These are phyloP conservation scores for Fusarium multiceps DNA, from an alignment of 2,329 filamentous ascomycete genomes.

Conservation along the genomic window DNA sequence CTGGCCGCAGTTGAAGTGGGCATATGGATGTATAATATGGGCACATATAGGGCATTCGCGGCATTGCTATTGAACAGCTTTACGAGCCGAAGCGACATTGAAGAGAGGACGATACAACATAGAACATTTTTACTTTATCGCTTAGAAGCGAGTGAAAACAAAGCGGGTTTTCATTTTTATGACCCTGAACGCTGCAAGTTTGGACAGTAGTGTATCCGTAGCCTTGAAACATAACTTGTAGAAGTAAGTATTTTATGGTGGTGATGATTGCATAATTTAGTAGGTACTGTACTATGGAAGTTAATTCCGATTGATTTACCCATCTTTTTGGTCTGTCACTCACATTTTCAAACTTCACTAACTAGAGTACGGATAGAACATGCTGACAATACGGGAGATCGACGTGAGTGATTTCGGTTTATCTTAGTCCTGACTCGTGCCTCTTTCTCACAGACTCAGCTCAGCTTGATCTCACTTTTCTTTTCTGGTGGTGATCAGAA, in stretches of 20 bases:
- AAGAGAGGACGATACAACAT: conserved; percentile 21
- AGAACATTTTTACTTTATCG: conserved; percentile 7
- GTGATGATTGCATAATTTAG: not conserved
- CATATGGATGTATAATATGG: conserved; percentile 26
- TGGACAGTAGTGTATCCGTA: not conserved
- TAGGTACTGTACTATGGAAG: not conserved
- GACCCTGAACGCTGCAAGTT: not conserved
- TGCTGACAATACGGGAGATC: conserved; percentile 43
- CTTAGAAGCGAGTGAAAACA: conserved; percentile 5
- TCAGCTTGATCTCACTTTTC: not conserved
- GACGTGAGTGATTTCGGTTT: conserved; percentile 36
- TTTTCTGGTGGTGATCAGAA: not conserved
- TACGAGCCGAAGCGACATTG: conserved; percentile 23
- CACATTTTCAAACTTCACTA: not conserved
- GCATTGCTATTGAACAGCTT: conserved; percentile 3
- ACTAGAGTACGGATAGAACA: conserved; percentile 3
- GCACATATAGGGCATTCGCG: conserved; percentile 36
- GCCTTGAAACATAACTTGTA: not conserved
- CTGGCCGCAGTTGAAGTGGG: conserved; percentile 11
- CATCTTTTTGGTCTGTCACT: not conserved
- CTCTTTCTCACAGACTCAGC: not conserved
- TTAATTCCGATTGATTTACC: not conserved
- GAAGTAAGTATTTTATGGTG: not conserved
- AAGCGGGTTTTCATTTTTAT: not conserved
- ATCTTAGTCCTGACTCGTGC: conserved; percentile 36